A percentile compares a stretch with the other conserved stretches of the same genome.
These are phyloP conservation scores for Straminergon stramineum DNA, from an alignment of 225 moss, liverwort and hornwort species.

Conservation along the genomic window DNA sequence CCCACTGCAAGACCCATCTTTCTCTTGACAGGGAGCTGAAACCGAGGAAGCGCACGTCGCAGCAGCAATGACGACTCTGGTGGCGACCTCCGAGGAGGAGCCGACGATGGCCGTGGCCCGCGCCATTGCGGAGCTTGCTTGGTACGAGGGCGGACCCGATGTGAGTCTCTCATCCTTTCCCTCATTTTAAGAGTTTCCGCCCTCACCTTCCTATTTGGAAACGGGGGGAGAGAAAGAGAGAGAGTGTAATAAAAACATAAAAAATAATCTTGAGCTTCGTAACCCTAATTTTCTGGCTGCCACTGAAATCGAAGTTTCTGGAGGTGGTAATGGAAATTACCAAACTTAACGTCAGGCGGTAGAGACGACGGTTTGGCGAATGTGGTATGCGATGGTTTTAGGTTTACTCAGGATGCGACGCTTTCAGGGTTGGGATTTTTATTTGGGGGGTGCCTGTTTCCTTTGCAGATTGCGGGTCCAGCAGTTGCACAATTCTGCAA, in stretches of 20 bases:
- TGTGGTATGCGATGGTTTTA: not conserved
- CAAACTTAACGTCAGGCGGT: not conserved
- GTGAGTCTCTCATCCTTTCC: slow-evolving; percentile 13
- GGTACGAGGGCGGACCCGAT: slow-evolving; percentile 85
- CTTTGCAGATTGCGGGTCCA: slow-evolving; percentile 78
- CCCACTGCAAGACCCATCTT: not conserved
- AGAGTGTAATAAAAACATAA: not conserved
- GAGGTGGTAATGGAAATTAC: not conserved
- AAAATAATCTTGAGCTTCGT: not conserved
- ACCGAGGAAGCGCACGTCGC: not conserved
- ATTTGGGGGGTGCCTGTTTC: not conserved
- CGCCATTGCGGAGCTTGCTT: slow-evolving; percentile 77
- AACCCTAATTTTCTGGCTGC: not conserved
- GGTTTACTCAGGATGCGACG: not conserved
- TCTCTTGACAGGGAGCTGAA: not conserved
- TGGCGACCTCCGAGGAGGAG: slow-evolving; percentile 98
- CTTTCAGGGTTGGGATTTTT: not conserved
- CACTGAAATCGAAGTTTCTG: not conserved
- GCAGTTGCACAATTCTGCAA: slow-evolving; percentile 66
- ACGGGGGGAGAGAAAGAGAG: not conserved
- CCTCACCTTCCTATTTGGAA: too few relatives aligned
- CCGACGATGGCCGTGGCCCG: slow-evolving; percentile 89
- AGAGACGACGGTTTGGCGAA: not conserved
- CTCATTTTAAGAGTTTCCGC: not conserved
- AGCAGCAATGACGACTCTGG: slow-evolving; percentile 65